Conservation (phyloP, 2,329 filamentous ascomycete genomes). For the Trichoderma asperellum region DNA sequence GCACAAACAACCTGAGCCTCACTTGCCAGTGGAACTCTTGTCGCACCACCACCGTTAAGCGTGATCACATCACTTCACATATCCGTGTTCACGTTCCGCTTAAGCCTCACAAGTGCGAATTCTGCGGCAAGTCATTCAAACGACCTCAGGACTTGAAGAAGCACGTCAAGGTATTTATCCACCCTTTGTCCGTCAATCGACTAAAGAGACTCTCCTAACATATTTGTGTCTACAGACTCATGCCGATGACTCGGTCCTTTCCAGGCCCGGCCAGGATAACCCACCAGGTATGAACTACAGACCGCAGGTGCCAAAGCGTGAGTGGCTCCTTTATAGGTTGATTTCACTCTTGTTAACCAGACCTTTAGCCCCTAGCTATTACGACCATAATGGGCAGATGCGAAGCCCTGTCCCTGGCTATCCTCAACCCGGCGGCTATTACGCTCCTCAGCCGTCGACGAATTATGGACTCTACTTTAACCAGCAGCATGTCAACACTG, state of each 20-base stretch:
- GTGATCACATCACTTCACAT: conserved; percentile 98
- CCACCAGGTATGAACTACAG: conserved; percentile 61
- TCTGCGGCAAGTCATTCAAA: conserved; percentile 99
- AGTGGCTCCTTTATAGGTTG: conserved; percentile 35
- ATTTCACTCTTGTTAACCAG: not conserved
- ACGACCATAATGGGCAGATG: conserved; percentile 68
- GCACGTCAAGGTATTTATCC: conserved; percentile 76
- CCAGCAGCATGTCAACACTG: conserved; percentile 60
- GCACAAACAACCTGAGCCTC: conserved; percentile 96
- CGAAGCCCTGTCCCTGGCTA: conserved; percentile 59
- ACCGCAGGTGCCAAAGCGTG: conserved; percentile 57
- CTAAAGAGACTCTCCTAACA: conserved; percentile 29
- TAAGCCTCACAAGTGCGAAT: conserved; percentile 98
- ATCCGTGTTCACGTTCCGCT: conserved; percentile 98
- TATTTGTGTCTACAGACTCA: conserved; percentile 64
- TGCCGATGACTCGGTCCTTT: conserved; percentile 85
- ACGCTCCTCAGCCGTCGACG: conserved; percentile 57
- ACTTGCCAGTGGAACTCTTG: conserved; percentile 98
- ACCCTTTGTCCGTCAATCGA: not conserved
- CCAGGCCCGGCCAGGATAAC: conserved; percentile 56
- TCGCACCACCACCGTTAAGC: conserved; percentile 95
- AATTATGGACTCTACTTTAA: conserved; percentile 81
- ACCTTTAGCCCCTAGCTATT: conserved; percentile 59
- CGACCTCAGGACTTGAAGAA: conserved; percentile 98
- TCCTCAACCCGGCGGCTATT: conserved; percentile 62